Conservation (phyloP, 2,329 filamentous ascomycete genomes). For the Diaporthe velutina region DNA sequence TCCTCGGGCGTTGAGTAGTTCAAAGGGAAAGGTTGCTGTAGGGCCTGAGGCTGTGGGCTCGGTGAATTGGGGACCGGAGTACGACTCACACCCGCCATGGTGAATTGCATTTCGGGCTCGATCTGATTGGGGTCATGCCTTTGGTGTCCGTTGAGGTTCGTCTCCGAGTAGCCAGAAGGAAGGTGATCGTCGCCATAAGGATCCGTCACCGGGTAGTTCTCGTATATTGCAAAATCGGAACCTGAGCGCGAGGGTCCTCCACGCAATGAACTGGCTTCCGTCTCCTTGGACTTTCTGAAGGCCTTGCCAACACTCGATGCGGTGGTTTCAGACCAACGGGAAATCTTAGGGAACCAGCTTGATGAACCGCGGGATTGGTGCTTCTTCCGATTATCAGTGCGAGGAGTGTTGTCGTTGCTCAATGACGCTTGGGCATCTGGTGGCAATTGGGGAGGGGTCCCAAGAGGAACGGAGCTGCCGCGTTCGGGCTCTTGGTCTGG, state of each 20-base stretch:
- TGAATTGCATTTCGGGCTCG: slow-evolving; percentile 39
- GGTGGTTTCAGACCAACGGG: slow-evolving; percentile 97
- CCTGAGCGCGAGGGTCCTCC: slow-evolving; percentile 77
- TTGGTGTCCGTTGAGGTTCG: slow-evolving; percentile 55
- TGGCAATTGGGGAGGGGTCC: slow-evolving; percentile 69
- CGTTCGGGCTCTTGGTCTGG: slow-evolving; percentile 68
- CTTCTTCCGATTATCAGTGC: slow-evolving; percentile 83
- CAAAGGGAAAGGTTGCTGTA: slow-evolving; percentile 51
- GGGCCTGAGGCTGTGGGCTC: slow-evolving; percentile 48
- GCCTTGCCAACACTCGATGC: slow-evolving; percentile 87
- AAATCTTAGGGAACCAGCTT: slow-evolving; percentile 88
- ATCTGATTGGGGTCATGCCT: slow-evolving; percentile 43
- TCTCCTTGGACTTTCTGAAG: slow-evolving; percentile 77
- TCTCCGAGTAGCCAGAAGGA: slow-evolving; percentile 68
- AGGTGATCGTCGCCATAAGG: slow-evolving; percentile 73
- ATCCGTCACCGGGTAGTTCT: slow-evolving; percentile 69
- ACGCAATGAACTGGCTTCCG: slow-evolving; percentile 69
- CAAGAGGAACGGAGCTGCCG: slow-evolving; percentile 66
- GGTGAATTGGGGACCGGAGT: slow-evolving; percentile 36
- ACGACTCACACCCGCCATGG: slow-evolving; percentile 39
- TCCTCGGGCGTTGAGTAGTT: slow-evolving; percentile 66
- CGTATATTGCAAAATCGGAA: slow-evolving; percentile 78
- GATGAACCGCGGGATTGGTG: slow-evolving; percentile 89
- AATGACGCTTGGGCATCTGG: slow-evolving; percentile 57
- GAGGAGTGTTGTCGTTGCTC: slow-evolving; percentile 85